Base-by-base conservation (phyloP, 2,329 filamentous ascomycete species). In the Colletotrichum simmondsii region DNA sequence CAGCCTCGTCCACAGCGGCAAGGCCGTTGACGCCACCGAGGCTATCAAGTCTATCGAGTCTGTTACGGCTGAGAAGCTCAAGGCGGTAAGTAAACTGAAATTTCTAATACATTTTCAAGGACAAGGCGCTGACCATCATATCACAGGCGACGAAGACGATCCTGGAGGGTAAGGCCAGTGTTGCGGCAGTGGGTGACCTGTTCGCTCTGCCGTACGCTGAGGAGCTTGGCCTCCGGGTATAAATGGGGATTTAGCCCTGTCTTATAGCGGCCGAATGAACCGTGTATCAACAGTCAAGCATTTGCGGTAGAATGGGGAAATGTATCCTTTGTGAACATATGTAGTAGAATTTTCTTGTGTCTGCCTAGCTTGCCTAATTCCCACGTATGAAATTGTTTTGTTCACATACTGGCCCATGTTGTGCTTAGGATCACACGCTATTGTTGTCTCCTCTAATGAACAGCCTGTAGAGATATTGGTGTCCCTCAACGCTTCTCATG, bases 211-310 rank as follows among this genome's bases (percentile, higher is more conserved):
- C 97, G 71, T 99, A 93, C 82, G 97, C 95, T 77, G 94, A 95
- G 86, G 97, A 99, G 82, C 89, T 99, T 83, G 97, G 96, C 79
- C 90, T 99, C 82, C 94, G 92, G 83, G 95, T 98, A 90, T 99
- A 97, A 90, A 91, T 76, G 72, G 77, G 72, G 54, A 49, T 56
- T 64, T 28, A 62, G 71, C 37, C 69, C 64, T 46, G 56, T 75
- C 74, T 77, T 75, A 75, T 77, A 76, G 75, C 75, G 77, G 77
- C 57, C 66, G 65, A 64, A 74, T 52, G 58, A 74, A 69, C 77
- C 80, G 80, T 85, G 83, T 85, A 85, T 77, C 82, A 85, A 85
- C 81, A 85, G 79, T 83, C 77, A 80, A 76, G 68, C 68, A 66
- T 70, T 63, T 72, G 68, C 68, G 79, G 78, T 81, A 77, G 79